Conservation (phyloP, 2,329 filamentous ascomycete species). For the Colletotrichum sp. region DNA sequence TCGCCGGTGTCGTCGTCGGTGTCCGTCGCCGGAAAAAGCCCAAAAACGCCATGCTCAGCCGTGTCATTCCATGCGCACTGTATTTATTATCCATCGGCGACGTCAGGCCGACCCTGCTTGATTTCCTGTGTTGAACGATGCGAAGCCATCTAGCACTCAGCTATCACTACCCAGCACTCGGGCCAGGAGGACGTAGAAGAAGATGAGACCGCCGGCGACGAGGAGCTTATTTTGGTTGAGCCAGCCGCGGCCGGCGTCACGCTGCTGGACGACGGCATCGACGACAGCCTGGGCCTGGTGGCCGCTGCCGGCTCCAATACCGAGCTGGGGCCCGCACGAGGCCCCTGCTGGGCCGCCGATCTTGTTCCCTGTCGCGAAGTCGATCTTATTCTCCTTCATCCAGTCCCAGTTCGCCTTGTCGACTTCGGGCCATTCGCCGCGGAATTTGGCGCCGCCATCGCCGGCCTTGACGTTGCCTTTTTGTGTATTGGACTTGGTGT, state of each 20-base stretch:
- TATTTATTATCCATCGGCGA: neutral
- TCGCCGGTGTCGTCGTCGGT: neutral
- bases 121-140: neutral
- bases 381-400: conserved; percentile 85
- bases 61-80: conserved; percentile 6
- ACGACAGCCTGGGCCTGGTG: conserved; percentile 73
- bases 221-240: conserved; percentile 79
- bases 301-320: conserved; percentile 67
- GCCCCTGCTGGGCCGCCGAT: conserved; percentile 49
- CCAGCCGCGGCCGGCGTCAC: conserved; percentile 85
- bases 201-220: conserved; percentile 71
- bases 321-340: conserved; percentile 57
- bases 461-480: conserved; percentile 89
- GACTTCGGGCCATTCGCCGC: conserved; percentile 85
- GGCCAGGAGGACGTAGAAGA: conserved; percentile 84
- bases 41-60: conserved; percentile 23
- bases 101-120: neutral
- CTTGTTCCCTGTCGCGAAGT: conserved; percentile 75
- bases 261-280: conserved; percentile 77
- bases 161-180: conserved; percentile 66
- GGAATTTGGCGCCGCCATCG: conserved; percentile 91
- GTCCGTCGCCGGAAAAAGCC: conserved; percentile 7
- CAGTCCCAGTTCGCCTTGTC: conserved; percentile 90
- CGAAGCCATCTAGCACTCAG: neutral
- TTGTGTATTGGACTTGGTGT: conserved; percentile 56